Conservation (phyloP, 164 flowering plant genomes). For the Pachysandra terminalis region DNA sequence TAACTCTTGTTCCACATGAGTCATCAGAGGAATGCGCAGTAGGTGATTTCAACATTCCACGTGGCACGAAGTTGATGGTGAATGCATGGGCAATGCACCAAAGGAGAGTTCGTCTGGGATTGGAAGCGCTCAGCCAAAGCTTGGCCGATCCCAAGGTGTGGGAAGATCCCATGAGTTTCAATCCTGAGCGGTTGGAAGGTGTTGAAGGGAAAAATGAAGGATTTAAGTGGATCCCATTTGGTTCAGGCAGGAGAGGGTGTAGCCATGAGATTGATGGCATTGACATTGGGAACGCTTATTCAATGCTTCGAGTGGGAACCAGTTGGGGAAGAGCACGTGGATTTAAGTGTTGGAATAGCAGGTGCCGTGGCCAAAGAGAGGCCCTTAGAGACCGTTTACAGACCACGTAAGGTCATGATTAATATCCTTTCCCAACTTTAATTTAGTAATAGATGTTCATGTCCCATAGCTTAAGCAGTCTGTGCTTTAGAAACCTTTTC, state of each 20-base stretch:
- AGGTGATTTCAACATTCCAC: constrained; percentile 7
- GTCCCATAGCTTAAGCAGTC: no score
- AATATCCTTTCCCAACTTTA: constrained; percentile 5
- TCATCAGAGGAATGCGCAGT: constrained; percentile 11
- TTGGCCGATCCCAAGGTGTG: not conserved
- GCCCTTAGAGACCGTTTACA: constrained; percentile 14
- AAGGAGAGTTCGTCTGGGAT: no score
- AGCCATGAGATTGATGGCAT: not conserved
- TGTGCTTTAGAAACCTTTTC: no score
- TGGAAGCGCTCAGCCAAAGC: no score
- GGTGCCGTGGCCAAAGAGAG: constrained; percentile 2
- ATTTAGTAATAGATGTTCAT: no score
- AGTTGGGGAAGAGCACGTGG: constrained; percentile 9
- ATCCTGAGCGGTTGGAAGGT: not conserved
- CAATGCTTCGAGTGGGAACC: constrained; percentile 18
- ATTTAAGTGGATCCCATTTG: constrained; percentile 9
- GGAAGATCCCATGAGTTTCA: not conserved
- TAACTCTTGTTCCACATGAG: constrained; percentile 1
- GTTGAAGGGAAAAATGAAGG: not conserved
- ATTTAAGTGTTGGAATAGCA: constrained; percentile 11
- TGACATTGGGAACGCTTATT: constrained; percentile 10
- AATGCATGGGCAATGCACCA: constrained; percentile 12
- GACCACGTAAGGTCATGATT: constrained; percentile 3
- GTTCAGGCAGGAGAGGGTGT: constrained; percentile 7
- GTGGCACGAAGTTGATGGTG: constrained; percentile 14